Conservation (phyloP, 2,329 filamentous ascomycete species). For the Colletotrichum agaves region DNA sequence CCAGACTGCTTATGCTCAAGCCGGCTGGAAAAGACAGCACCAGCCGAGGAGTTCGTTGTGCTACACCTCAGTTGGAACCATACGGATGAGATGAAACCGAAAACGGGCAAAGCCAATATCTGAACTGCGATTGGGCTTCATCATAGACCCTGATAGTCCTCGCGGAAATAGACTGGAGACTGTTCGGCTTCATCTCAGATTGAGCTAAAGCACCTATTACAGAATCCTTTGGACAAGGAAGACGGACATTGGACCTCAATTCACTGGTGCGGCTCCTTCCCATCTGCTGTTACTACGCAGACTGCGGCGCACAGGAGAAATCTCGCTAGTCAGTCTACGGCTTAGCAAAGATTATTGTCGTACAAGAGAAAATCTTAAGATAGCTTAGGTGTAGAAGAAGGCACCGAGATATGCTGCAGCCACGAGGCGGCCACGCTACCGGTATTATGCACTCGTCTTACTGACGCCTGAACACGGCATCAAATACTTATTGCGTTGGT, state of each 20-base stretch:
- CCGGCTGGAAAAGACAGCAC: background rate
- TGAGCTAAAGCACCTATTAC: background rate
- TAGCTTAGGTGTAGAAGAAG: background rate
- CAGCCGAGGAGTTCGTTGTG: background rate
- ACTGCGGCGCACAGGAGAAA: background rate
- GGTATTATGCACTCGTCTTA: background rate
- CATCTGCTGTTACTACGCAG: no score
- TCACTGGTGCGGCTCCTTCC: no score
- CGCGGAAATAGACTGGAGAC: slow-evolving; percentile 1
- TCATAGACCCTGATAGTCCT: background rate
- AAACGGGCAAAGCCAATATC: background rate
- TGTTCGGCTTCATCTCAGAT: background rate
- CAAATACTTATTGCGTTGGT: slow-evolving; percentile 8
- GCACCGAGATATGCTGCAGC: background rate
- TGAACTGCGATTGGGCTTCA: background rate
- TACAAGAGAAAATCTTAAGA: background rate
- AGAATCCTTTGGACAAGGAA: no score
- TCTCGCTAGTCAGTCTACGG: background rate
- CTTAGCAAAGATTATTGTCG: background rate
- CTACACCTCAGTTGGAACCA: background rate
- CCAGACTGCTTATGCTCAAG: background rate
- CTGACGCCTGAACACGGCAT: slow-evolving; percentile 8
- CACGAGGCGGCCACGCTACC: slow-evolving; percentile 12
- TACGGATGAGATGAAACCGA: slow-evolving; percentile 22
- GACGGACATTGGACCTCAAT: no score